phyloP scores from a whole-genome alignment of 2,329 filamentous ascomycete genomes.

The Pseudogymnoascus sp. region DNA sequence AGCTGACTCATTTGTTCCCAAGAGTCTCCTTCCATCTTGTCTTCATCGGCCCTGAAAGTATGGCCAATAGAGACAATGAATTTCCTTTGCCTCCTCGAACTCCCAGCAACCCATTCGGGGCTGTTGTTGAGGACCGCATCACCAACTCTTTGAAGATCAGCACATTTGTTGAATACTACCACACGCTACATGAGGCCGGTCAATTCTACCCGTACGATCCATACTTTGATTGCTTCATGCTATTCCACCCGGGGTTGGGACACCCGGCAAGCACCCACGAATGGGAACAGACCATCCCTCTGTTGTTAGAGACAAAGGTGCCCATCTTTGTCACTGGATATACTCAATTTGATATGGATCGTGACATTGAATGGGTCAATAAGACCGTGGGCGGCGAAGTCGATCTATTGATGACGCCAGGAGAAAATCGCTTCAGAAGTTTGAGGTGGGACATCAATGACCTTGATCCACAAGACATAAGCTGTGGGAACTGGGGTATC shows the following conservation, averaged over 20 bases:
- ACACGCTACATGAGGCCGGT: slow-evolving; percentile 85
- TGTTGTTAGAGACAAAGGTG: slow-evolving; percentile 88
- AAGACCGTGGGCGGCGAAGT: slow-evolving; percentile 83
- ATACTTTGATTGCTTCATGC: slow-evolving; percentile 95
- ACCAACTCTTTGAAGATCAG: slow-evolving; percentile 89
- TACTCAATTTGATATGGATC: slow-evolving; percentile 87
- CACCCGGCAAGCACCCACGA: slow-evolving; percentile 90
- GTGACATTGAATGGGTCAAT: slow-evolving; percentile 84
- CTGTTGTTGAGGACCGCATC: slow-evolving; percentile 86
- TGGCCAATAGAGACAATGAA: slow-evolving; percentile 87
- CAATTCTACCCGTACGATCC: slow-evolving; percentile 93
- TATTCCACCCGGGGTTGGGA: slow-evolving; percentile 93
- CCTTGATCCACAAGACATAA: slow-evolving; percentile 85
- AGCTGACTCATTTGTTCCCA: slow-evolving; percentile 93
- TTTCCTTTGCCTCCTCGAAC: slow-evolving; percentile 85
- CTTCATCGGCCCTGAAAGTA: slow-evolving; percentile 92
- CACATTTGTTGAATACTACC: slow-evolving; percentile 97
- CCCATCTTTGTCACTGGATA: slow-evolving; percentile 94
- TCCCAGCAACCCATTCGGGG: slow-evolving; percentile 79
- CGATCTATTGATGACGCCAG: slow-evolving; percentile 82
- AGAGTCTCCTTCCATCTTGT: slow-evolving; percentile 80
- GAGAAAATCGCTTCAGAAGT: slow-evolving; percentile 90
- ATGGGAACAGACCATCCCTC: slow-evolving; percentile 84
- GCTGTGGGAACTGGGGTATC: slow-evolving; percentile 91
- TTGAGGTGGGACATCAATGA: slow-evolving; percentile 96